phyloP scores from a whole-genome alignment of 2,329 filamentous ascomycete species.

The Pseudocercospora vitis region DNA sequence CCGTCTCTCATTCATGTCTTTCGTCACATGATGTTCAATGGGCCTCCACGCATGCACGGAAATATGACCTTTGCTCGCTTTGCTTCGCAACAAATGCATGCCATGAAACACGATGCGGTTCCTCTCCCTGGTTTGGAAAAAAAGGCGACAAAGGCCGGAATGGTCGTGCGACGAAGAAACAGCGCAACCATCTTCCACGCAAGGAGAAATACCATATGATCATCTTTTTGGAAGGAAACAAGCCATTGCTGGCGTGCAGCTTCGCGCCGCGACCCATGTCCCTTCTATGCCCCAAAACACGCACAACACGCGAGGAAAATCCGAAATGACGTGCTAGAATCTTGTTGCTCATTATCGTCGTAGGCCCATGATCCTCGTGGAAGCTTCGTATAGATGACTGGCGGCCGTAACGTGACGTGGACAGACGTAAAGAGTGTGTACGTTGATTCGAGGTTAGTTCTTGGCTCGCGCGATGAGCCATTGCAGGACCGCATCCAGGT shows the following conservation, averaged over 20 bases:
- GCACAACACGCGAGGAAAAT: constrained; percentile 15
- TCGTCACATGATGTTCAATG: constrained; percentile 17
- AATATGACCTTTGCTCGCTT: neutral
- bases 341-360: constrained; percentile 15
- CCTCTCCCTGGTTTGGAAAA: constrained; percentile 6
- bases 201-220: constrained; percentile 13
- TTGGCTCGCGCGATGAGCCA: constrained; percentile 91
- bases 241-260: constrained; percentile 43
- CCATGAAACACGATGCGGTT: neutral
- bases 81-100: constrained; percentile 7
- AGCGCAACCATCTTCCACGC: constrained; percentile 9
- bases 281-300: constrained; percentile 28
- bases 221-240: constrained; percentile 14
- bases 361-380: constrained; percentile 21
- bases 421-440: constrained; percentile 15
- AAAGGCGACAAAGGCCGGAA: constrained; percentile 10
- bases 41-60: constrained; percentile 11
- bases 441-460: constrained; percentile 50
- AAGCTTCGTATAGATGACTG: constrained; percentile 21
- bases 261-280: constrained; percentile 25
- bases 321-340: constrained; percentile 19
- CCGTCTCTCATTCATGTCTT: constrained; percentile 17
- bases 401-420: constrained; percentile 26
- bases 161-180: constrained; percentile 5
- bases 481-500: constrained; percentile 92